Evolutionary conservation across 202 grass and related monocot species (phyloP).

Genomic region (Digitaria exilis): DNA sequence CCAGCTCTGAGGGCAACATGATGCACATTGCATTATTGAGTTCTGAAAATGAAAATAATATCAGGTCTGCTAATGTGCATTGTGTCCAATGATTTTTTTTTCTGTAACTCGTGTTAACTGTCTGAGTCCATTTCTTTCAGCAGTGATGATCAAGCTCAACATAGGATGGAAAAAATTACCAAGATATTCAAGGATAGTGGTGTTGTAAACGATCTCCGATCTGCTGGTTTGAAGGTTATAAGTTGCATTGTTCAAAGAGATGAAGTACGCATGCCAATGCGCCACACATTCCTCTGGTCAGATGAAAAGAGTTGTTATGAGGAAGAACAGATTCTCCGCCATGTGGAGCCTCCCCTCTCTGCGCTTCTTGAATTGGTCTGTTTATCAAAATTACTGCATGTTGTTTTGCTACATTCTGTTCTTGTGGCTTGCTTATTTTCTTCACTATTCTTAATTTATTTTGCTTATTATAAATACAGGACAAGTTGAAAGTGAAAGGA

Average conservation of each 20-base stretch:
- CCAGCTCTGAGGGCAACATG: conserved; percentile 62
- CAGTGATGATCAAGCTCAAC: conserved; percentile 66
- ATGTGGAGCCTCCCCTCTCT: conserved; percentile 83
- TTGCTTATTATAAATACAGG: conserved; percentile 47
- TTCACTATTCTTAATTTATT: conserved; percentile 26
- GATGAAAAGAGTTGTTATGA: conserved; percentile 61
- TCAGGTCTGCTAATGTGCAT: conserved; percentile 47
- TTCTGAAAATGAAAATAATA: conserved; percentile 55
- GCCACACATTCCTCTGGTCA: conserved; percentile 67
- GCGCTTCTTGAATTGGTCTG: conserved; percentile 73
- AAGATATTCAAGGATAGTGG: conserved; percentile 51
- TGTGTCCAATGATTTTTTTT: conserved; percentile 3
- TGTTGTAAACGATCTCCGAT: conserved; percentile 50
- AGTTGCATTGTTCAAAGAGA: conserved; percentile 81
- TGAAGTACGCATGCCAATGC: conserved; percentile 60
- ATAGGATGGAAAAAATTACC: conserved; percentile 48
- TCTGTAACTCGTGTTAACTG: conserved; percentile 11
- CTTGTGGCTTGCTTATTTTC: conserved; percentile 30
- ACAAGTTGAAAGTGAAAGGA: conserved; percentile 77
- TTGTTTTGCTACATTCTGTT: conserved; percentile 25
- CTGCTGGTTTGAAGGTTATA: conserved; percentile 56
- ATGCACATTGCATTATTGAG: conserved; percentile 74
- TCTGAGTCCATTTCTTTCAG: conserved; percentile 31
- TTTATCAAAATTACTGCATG: conserved; percentile 20
- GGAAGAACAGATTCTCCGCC: conserved; percentile 69